Evolutionary conservation across 73 alveolate species (phyloP).

Genomic region (Tetrahymena elliotti): DNA sequence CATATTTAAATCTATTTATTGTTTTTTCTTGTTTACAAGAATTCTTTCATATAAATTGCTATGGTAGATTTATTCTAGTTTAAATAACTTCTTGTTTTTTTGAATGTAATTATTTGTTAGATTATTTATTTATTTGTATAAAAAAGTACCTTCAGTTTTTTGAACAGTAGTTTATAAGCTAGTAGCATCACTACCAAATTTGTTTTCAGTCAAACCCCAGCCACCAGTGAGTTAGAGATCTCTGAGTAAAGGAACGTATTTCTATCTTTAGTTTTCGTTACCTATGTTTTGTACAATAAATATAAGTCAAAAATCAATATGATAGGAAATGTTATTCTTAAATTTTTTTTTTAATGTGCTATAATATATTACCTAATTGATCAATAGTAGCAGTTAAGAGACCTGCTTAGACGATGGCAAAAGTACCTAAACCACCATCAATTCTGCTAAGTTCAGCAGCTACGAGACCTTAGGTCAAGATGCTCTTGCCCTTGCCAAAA

Average conservation of each 20-base stretch:
- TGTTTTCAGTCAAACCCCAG: constrained; percentile 69
- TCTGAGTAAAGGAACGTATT: not conserved
- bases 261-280: not conserved
- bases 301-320: not conserved
- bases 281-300: not conserved
- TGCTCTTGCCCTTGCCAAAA: not conserved
- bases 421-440: not conserved
- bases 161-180: constrained; percentile 50
- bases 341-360: not conserved
- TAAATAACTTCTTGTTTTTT: not conserved
- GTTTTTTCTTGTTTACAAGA: not conserved
- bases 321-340: not conserved
- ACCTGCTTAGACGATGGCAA: not conserved
- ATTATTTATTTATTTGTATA: no score
- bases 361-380: not conserved
- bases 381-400: not conserved
- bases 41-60: not conserved
- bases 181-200: constrained; percentile 69
- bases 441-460: not conserved
- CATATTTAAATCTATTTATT: no score
- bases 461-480: not conserved
- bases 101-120: not conserved
- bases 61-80: not conserved
- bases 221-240: constrained; percentile 28
- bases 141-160: constrained; percentile 61